phyloP scores from a whole-genome alignment of 345 rosid species.

The Eucalyptus viminalis region DNA sequence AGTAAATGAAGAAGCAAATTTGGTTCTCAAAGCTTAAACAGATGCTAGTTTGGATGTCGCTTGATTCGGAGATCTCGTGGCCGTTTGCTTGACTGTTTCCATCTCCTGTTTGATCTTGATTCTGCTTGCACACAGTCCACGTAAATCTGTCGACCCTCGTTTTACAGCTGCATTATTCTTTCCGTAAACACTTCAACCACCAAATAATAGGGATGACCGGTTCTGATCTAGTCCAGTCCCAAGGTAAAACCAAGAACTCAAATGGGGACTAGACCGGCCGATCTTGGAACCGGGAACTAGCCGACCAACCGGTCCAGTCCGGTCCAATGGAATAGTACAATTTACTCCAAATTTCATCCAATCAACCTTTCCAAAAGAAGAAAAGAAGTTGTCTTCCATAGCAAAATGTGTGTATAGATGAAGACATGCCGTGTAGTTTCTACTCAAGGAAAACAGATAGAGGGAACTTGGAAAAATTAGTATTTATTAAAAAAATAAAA shows the following conservation, averaged over 20 bases:
- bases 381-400: neutral
- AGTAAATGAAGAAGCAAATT: neutral
- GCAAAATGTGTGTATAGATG: neutral
- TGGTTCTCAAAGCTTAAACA: neutral
- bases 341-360: too few relatives aligned
- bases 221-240: fast-evolving
- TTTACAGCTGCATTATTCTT: neutral
- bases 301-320: fast-evolving
- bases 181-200: neutral
- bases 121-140: neutral
- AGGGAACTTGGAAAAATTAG: too few relatives aligned
- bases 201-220: neutral
- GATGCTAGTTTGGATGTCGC: neutral
- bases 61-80: neutral
- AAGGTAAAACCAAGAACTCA: too few relatives aligned
- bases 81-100: neutral
- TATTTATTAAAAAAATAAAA: too few relatives aligned
- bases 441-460: neutral
- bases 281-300: fast-evolving
- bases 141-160: neutral
- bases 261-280: fast-evolving
- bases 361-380: too few relatives aligned
- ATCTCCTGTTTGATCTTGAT: neutral
- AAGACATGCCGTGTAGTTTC: neutral
- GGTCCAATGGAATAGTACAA: too few relatives aligned